phyloP scores from a whole-genome alignment of 805 yeast species.

The Ascoidea asiatica region DNA sequence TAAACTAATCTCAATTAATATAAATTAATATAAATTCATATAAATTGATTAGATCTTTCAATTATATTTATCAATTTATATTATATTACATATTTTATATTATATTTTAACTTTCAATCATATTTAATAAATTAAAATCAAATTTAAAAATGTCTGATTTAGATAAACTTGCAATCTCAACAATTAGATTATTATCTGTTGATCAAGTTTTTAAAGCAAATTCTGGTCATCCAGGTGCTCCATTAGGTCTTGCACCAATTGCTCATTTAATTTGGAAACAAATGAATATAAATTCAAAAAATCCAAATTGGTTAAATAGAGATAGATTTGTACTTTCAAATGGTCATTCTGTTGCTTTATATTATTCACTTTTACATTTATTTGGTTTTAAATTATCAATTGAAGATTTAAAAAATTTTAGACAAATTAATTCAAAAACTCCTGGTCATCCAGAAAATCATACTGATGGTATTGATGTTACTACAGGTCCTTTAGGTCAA shows the following conservation, averaged over 20 bases:
- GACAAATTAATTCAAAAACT: slow-evolving; percentile 81
- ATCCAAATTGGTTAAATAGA: slow-evolving; percentile 88
- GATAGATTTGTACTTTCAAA: slow-evolving; percentile 91
- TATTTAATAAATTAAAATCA: too few species aligned
- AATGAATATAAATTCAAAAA: slow-evolving; percentile 79
- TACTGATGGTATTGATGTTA: slow-evolving; percentile 88
- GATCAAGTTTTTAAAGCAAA: slow-evolving; percentile 82
- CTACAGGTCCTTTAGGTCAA: slow-evolving; percentile 98
- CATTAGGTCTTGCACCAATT: slow-evolving; percentile 93
- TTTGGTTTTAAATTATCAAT: slow-evolving; percentile 70
- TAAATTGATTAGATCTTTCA: too few species aligned
- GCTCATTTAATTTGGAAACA: slow-evolving; percentile 75
- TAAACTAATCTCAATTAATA: too few species aligned
- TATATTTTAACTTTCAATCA: too few species aligned
- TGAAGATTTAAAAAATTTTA: slow-evolving; percentile 81
- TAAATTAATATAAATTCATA: too few species aligned
- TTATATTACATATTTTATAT: too few species aligned
- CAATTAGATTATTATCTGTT: slow-evolving; percentile 80
- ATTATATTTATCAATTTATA: too few species aligned
- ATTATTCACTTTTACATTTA: slow-evolving; percentile 75
- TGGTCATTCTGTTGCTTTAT: slow-evolving; percentile 91
- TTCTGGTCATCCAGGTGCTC: slow-evolving; percentile 99
- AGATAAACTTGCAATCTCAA: slow-evolving; percentile 67
- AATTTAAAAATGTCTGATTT: slow-evolving; percentile 31
- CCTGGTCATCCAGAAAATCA: slow-evolving; percentile 98